phyloP scores from a whole-genome alignment of 2,329 filamentous ascomycete genomes.

The Epichloe sp. region DNA sequence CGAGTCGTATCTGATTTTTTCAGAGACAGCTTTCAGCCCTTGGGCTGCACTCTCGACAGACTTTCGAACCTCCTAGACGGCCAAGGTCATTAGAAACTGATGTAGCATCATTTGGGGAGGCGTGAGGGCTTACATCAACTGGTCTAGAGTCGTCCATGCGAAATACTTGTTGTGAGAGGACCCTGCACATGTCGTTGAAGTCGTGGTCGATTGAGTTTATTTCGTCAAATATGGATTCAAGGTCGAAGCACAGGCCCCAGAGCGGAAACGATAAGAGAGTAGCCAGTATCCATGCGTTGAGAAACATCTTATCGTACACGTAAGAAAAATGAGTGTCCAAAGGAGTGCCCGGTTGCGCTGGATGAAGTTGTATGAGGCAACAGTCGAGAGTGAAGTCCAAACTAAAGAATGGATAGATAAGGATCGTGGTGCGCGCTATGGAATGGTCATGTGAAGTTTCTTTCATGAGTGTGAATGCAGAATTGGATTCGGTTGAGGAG shows the following conservation, averaged over 20 bases:
- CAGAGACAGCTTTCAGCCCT: background rate
- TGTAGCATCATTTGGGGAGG: background rate
- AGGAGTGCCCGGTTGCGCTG: background rate
- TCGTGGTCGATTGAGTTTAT: background rate
- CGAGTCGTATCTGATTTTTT: background rate
- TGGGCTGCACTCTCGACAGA: background rate
- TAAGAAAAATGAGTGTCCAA: background rate
- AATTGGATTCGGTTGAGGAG: too few relatives aligned
- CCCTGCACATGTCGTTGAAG: background rate
- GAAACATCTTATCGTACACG: background rate
- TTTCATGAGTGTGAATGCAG: too few relatives aligned
- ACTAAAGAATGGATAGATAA: too few relatives aligned
- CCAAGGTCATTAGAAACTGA: background rate
- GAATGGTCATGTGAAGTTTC: too few relatives aligned
- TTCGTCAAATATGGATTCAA: slow-evolving; percentile 1
- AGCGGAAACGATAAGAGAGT: background rate
- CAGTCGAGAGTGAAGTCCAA: background rate
- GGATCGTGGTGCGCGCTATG: too few relatives aligned
- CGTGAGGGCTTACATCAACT: background rate
- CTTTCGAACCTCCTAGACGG: background rate
- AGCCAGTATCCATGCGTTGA: background rate
- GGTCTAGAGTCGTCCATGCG: background rate
- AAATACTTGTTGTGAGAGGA: background rate
- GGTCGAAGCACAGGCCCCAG: background rate
- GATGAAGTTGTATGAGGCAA: background rate